Percentiles rank a stretch among this genome's conserved stretches.
phyloP scores from a whole-genome alignment of 371 early-diverging fungal species.

The Saksenaea vasiformis region DNA sequence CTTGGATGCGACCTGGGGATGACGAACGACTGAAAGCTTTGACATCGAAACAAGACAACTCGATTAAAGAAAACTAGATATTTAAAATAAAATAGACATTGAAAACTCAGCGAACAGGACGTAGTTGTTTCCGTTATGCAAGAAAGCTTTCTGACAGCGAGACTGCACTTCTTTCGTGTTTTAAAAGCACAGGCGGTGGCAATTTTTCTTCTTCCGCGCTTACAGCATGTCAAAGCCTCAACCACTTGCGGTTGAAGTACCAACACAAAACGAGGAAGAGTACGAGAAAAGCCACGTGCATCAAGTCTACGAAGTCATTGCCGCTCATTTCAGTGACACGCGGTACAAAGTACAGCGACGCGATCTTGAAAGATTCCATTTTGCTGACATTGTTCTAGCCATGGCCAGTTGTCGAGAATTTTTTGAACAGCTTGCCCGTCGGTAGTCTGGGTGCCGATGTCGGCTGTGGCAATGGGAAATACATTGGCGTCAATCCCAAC shows the following conservation, averaged over 20 bases:
- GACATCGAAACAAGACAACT: background rate
- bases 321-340: conserved; percentile 91
- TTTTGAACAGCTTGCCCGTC: conserved; percentile 57
- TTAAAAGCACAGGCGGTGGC: background rate
- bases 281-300: conserved; percentile 86
- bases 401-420: conserved; percentile 95
- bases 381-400: conserved; percentile 55
- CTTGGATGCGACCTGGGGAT: conserved; percentile 46
- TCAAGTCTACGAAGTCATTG: conserved; percentile 91
- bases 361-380: background rate
- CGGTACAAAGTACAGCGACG: conserved; percentile 79
- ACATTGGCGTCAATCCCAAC: conserved; percentile 82
- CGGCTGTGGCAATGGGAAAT: conserved; percentile 98
- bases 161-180: background rate
- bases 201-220: conserved; percentile 1
- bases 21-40: conserved; percentile 21
- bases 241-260: conserved; percentile 55
- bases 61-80: background rate
- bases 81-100: background rate
- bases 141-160: too few relatives aligned
- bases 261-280: conserved; percentile 44
- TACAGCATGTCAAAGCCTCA: conserved; percentile 43
- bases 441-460: conserved; percentile 92
- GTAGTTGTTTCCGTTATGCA: too few relatives aligned
- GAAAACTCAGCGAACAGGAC: too few relatives aligned